Percentiles rank a stretch among this genome's conserved stretches.
These are phyloP conservation scores for Polyplosphaeria fusca DNA, from an alignment of 495 filamentous ascomycete species.

Conservation along the genomic window DNA sequence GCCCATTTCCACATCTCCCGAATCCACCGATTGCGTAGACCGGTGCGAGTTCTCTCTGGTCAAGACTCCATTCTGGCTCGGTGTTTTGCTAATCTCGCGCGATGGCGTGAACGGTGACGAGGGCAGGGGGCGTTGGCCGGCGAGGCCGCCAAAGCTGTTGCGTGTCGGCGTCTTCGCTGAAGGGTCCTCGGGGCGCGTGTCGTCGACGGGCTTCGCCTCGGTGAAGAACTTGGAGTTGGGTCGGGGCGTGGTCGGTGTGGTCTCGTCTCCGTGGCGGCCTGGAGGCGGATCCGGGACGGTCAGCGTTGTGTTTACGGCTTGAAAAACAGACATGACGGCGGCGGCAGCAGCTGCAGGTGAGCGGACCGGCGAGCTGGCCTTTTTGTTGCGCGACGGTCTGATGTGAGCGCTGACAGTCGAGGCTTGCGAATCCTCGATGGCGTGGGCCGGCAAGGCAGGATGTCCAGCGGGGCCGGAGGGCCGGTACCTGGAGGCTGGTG, in stretches of 20 bases:
- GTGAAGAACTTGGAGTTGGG: slow-evolving; percentile 44
- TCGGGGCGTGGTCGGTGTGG: slow-evolving; percentile 62
- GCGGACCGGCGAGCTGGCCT: not conserved
- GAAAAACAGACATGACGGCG: slow-evolving; percentile 58
- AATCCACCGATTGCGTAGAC: slow-evolving; percentile 61
- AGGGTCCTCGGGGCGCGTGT: slow-evolving; percentile 41
- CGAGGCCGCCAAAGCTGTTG: slow-evolving; percentile 54
- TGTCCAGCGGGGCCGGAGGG: slow-evolving; percentile 8
- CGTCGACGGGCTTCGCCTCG: slow-evolving; percentile 41
- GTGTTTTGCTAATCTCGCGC: slow-evolving; percentile 44
- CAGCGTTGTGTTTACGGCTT: slow-evolving; percentile 74
- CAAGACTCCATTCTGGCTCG: slow-evolving; percentile 42
- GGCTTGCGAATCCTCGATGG: slow-evolving; percentile 16
- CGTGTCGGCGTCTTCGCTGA: slow-evolving; percentile 60
- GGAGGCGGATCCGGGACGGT: slow-evolving; percentile 46
- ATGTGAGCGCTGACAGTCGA: slow-evolving; percentile 19
- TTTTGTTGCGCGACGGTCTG: slow-evolving; percentile 1
- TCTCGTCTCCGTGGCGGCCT: slow-evolving; percentile 54
- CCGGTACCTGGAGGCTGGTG: slow-evolving; percentile 2
- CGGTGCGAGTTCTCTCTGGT: slow-evolving; percentile 60
- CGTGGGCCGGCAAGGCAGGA: slow-evolving; percentile 14
- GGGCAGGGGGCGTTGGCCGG: slow-evolving; percentile 60
- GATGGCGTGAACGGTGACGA: slow-evolving; percentile 55
- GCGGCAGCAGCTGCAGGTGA: not conserved
- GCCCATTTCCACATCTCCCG: slow-evolving; percentile 74